Evolutionary conservation across 2,329 filamentous ascomycete species (phyloP).

Genomic region (Colletotrichum spaethianum): DNA sequence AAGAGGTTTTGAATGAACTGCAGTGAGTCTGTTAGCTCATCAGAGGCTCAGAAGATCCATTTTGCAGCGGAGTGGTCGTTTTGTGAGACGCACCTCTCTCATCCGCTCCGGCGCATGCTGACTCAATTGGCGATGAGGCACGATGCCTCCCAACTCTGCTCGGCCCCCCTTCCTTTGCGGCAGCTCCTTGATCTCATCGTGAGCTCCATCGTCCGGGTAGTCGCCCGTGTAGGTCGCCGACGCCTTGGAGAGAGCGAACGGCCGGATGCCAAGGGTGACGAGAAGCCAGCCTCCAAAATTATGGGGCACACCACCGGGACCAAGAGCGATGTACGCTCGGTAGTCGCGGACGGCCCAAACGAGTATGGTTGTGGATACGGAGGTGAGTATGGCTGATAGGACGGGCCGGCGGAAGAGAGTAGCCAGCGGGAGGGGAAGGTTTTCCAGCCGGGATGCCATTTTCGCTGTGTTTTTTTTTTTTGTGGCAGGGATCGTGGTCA

Average conservation of each 20-base stretch:
- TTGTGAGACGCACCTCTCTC: slow-evolving; percentile 3
- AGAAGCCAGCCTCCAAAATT: slow-evolving; percentile 58
- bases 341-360: slow-evolving; percentile 47
- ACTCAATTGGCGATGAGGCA: slow-evolving; percentile 35
- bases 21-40: not conserved
- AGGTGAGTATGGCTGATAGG: not conserved
- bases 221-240: slow-evolving; percentile 26
- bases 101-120: slow-evolving; percentile 37
- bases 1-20: slow-evolving; percentile 33
- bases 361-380: slow-evolving; percentile 4
- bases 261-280: slow-evolving; percentile 32
- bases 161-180: slow-evolving; percentile 2
- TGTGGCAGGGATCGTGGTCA: too few relatives aligned
- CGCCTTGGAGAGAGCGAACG: slow-evolving; percentile 26
- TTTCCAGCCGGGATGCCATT: not conserved
- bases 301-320: slow-evolving; percentile 59
- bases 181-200: slow-evolving; percentile 13
- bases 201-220: slow-evolving; percentile 20
- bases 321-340: slow-evolving; percentile 57
- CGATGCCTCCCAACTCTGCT: slow-evolving; percentile 29
- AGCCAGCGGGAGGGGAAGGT: not conserved
- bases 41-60: too few relatives aligned
- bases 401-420: not conserved
- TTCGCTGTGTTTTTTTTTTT: not conserved
- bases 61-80: not conserved